A percentile compares a stretch with the other conserved stretches of the same genome.
Conservation (phyloP, 2,329 filamentous ascomycete species). For the Elsinoe fawcettii region DNA sequence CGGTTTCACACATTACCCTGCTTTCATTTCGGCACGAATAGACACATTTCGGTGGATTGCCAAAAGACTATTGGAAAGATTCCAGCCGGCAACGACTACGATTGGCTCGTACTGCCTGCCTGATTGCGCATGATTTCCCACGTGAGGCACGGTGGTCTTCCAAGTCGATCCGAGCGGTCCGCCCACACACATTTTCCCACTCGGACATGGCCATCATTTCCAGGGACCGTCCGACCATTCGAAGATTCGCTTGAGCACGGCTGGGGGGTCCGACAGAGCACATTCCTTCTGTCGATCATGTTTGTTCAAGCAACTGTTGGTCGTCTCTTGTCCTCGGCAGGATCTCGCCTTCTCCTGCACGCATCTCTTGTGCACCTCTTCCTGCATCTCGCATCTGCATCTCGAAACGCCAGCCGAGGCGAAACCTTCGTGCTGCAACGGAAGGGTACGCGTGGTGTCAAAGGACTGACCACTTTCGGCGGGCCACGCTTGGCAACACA, state of each 20-base stretch:
- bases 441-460: slow-evolving; percentile 3
- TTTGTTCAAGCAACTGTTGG: not conserved
- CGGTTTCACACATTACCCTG: not conserved
- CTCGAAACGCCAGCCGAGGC: slow-evolving; percentile 3
- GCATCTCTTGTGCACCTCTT: not conserved
- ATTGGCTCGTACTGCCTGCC: not conserved
- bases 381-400: not conserved
- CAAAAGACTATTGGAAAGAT: not conserved
- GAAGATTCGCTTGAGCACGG: not conserved
- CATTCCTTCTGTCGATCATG: not conserved
- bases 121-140: slow-evolving; percentile 8
- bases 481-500: not conserved
- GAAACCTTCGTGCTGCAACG: not conserved
- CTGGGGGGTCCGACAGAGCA: not conserved
- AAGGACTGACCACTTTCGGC: not conserved
- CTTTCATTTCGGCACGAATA: not conserved
- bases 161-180: slow-evolving; percentile 3
- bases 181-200: not conserved
- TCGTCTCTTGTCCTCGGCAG: not conserved
- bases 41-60: not conserved
- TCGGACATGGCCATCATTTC: not conserved
- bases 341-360: not conserved
- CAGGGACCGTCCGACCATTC: not conserved
- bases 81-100: not conserved
- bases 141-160: slow-evolving; percentile 5